These are phyloP conservation scores for Cutaneotrichosporon cutaneum DNA, from an alignment of 1,284 basidiomycete species.

Conservation along the genomic window DNA sequence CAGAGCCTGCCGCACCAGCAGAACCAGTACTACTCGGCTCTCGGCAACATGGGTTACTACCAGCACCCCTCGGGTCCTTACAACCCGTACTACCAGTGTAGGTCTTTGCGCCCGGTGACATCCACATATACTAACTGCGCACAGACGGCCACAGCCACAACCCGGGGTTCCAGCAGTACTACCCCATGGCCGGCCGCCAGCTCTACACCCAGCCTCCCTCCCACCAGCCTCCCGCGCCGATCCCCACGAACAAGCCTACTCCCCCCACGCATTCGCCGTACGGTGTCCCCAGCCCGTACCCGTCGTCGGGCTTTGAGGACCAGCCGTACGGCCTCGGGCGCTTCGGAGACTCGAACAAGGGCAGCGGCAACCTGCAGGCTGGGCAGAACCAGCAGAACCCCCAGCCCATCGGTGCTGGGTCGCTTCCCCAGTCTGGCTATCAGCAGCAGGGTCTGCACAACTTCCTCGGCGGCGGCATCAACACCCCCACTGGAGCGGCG, in stretches of 20 bases:
- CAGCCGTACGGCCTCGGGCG: constrained; percentile 40
- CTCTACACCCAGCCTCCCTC: constrained; percentile 50
- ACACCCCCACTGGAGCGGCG: constrained; percentile 21
- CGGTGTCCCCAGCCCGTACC: constrained; percentile 43
- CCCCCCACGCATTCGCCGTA: constrained; percentile 47
- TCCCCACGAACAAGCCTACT: constrained; percentile 42
- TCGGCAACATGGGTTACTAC: constrained; percentile 52
- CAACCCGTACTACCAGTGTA: constrained; percentile 55
- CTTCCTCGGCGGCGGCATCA: constrained; percentile 32
- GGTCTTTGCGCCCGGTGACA: constrained; percentile 18
- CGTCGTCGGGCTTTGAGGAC: constrained; percentile 44
- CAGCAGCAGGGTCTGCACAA: constrained; percentile 38
- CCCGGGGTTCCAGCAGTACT: constrained; percentile 52
- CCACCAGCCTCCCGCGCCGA: constrained; percentile 43
- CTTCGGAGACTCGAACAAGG: constrained; percentile 38
- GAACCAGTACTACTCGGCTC: constrained; percentile 47
- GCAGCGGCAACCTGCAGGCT: constrained; percentile 17
- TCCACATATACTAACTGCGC: constrained; percentile 10
- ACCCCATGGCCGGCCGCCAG: constrained; percentile 48
- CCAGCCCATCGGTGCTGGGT: constrained; percentile 20
- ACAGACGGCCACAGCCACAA: constrained; percentile 50
- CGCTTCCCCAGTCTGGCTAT: constrained; percentile 19
- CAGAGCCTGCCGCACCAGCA: constrained; percentile 46
- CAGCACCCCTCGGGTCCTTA: constrained; percentile 44
- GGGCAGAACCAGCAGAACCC: constrained; percentile 25